Evolutionary conservation across 805 yeast genomes (phyloP).

Genomic region (Candida loeiensis): DNA sequence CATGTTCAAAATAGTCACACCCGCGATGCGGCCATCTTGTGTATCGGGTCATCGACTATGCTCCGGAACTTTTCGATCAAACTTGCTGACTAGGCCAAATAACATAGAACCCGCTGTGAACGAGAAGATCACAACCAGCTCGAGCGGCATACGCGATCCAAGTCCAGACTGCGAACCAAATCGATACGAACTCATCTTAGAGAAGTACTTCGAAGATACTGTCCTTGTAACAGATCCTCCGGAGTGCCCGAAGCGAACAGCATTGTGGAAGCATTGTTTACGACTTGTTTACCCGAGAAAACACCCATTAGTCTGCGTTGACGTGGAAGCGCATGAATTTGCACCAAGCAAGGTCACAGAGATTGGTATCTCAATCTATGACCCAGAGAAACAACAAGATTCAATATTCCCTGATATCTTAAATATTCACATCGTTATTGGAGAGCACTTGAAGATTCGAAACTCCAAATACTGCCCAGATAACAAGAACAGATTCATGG

Average conservation of each 20-base stretch:
- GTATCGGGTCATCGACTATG: not conserved
- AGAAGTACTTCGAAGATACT: slow-evolving; percentile 7
- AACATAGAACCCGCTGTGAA: too few relatives aligned
- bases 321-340: slow-evolving; percentile 26
- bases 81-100: too few relatives aligned
- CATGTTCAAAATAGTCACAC: not conserved
- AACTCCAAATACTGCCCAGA: slow-evolving; percentile 23
- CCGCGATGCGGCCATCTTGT: not conserved
- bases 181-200: slow-evolving; percentile 2
- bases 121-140: too few relatives aligned
- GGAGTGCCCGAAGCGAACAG: slow-evolving; percentile 1
- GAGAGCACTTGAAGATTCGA: slow-evolving; percentile 15
- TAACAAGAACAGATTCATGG: slow-evolving; percentile 18
- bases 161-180: not conserved
- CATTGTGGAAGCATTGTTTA: slow-evolving; percentile 13
- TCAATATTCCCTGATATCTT: slow-evolving; percentile 17
- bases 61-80: not conserved
- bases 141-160: too few relatives aligned
- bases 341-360: slow-evolving; percentile 18
- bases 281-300: slow-evolving; percentile 19
- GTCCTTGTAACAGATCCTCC: not conserved
- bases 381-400: slow-evolving; percentile 15
- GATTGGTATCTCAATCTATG: slow-evolving; percentile 24
- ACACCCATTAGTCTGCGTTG: slow-evolving; percentile 23
- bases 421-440: slow-evolving; percentile 19